Evolutionary conservation across 805 yeast genomes (phyloP).

Genomic region (Teunomyces cretensis): DNA sequence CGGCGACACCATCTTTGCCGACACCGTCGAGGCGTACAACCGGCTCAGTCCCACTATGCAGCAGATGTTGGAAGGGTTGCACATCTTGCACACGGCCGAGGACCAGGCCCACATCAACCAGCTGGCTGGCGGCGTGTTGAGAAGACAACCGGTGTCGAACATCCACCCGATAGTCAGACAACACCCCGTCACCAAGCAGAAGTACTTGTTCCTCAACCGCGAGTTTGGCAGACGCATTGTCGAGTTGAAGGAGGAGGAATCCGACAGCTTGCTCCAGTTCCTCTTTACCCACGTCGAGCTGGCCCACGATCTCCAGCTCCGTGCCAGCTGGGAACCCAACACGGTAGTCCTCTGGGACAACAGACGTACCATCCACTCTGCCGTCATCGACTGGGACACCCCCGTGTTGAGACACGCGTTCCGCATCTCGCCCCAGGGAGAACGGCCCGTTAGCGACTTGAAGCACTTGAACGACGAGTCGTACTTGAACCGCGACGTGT

Average conservation of each 20-base stretch:
- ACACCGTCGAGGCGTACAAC: constrained; percentile 66
- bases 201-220: constrained; percentile 56
- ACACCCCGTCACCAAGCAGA: constrained; percentile 72
- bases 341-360: constrained; percentile 80
- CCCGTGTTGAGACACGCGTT: constrained; percentile 72
- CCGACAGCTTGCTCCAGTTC: constrained; percentile 57
- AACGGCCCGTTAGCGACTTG: constrained; percentile 55
- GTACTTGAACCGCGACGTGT: not conserved
- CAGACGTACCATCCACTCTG: constrained; percentile 67
- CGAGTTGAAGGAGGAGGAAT: constrained; percentile 73
- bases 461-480: constrained; percentile 29
- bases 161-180: constrained; percentile 70
- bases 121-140: constrained; percentile 57
- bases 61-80: constrained; percentile 56
- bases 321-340: constrained; percentile 70
- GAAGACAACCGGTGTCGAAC: constrained; percentile 62
- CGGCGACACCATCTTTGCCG: constrained; percentile 76
- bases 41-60: constrained; percentile 67
- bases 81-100: constrained; percentile 67
- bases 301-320: constrained; percentile 60
- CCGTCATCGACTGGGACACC: constrained; percentile 69
- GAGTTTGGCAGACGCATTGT: constrained; percentile 67
- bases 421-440: constrained; percentile 72
- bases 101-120: constrained; percentile 66
- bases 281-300: constrained; percentile 53